Conservation (phyloP, 108 stramenopile genomes). For the Nitzschia sp. region DNA sequence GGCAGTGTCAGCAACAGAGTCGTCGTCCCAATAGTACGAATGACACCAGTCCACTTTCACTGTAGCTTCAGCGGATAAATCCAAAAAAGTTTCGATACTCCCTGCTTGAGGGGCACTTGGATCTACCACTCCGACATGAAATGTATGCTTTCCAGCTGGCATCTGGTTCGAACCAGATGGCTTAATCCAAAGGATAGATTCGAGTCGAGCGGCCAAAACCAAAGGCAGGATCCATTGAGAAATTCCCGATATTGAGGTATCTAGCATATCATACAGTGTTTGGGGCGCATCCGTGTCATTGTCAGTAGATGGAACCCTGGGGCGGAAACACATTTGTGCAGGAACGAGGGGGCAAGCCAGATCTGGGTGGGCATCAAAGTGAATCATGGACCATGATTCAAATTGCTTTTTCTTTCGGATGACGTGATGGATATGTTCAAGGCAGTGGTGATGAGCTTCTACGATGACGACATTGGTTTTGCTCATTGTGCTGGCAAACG, state of each 20-base stretch:
- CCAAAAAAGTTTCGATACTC: slow-evolving; percentile 33
- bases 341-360: slow-evolving; percentile 54
- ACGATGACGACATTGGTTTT: slow-evolving; percentile 47
- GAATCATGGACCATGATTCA: slow-evolving; percentile 50
- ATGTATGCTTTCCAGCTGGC: slow-evolving; percentile 31
- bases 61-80: slow-evolving; percentile 33
- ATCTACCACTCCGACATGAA: slow-evolving; percentile 40
- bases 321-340: slow-evolving; percentile 45
- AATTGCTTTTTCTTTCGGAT: slow-evolving; percentile 44
- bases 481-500: no score
- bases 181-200: slow-evolving; percentile 47
- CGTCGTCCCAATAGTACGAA: slow-evolving; percentile 60
- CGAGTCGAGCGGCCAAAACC: slow-evolving; percentile 44
- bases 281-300: slow-evolving; percentile 11
- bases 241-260: slow-evolving; percentile 47
- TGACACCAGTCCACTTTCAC: slow-evolving; percentile 41
- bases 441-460: slow-evolving; percentile 58
- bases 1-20: slow-evolving; percentile 26
- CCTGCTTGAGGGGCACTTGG: background rate
- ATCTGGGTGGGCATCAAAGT: slow-evolving; percentile 70
- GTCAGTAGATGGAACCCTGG: slow-evolving; percentile 1
- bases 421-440: slow-evolving; percentile 57
- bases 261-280: slow-evolving; percentile 58
- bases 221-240: slow-evolving; percentile 70
- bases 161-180: slow-evolving; percentile 37